Percentiles rank a stretch among this genome's conserved stretches.
phyloP scores from a whole-genome alignment of 2,329 filamentous ascomycete genomes.

The Akanthomyces uredinophilus region DNA sequence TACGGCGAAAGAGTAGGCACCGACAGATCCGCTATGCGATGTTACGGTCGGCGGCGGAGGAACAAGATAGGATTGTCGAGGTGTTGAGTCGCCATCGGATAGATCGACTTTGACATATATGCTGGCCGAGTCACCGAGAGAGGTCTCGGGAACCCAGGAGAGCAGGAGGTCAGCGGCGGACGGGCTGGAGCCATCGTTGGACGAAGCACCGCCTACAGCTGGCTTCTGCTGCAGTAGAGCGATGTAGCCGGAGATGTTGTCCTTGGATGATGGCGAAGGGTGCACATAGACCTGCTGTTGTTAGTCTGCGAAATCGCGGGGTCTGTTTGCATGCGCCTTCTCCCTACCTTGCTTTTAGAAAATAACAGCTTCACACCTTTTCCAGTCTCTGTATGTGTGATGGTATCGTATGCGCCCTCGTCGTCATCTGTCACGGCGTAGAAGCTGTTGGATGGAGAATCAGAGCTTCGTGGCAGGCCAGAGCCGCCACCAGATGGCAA shows the following conservation, averaged over 20 bases:
- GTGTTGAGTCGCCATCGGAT: slow-evolving; percentile 72
- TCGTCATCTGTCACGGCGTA: slow-evolving; percentile 97
- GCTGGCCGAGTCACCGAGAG: slow-evolving; percentile 77
- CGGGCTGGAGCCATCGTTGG: slow-evolving; percentile 35
- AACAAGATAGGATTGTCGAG: slow-evolving; percentile 83
- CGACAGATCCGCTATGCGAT: slow-evolving; percentile 62
- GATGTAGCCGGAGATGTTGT: slow-evolving; percentile 93
- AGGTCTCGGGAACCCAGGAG: slow-evolving; percentile 88
- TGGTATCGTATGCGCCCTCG: slow-evolving; percentile 90
- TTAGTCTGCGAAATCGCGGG: slow-evolving; percentile 15
- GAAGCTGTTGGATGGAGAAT: slow-evolving; percentile 78
- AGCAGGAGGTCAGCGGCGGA: slow-evolving; percentile 72
- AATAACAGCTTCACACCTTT: slow-evolving; percentile 89
- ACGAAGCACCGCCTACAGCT: slow-evolving; percentile 31
- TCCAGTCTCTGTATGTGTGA: slow-evolving; percentile 71
- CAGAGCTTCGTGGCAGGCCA: background rate
- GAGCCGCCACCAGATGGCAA: background rate
- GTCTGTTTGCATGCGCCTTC: slow-evolving; percentile 17
- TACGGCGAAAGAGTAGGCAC: slow-evolving; percentile 85
- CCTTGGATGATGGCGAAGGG: slow-evolving; percentile 84
- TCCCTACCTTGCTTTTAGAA: slow-evolving; percentile 96
- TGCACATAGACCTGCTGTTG: slow-evolving; percentile 79
- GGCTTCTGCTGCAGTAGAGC: slow-evolving; percentile 87
- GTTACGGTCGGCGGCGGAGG: slow-evolving; percentile 85
- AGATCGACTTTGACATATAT: slow-evolving; percentile 96